Evolutionary conservation across 176 grass and related monocot genomes (phyloP).

Genomic region (Eleusine indica): DNA sequence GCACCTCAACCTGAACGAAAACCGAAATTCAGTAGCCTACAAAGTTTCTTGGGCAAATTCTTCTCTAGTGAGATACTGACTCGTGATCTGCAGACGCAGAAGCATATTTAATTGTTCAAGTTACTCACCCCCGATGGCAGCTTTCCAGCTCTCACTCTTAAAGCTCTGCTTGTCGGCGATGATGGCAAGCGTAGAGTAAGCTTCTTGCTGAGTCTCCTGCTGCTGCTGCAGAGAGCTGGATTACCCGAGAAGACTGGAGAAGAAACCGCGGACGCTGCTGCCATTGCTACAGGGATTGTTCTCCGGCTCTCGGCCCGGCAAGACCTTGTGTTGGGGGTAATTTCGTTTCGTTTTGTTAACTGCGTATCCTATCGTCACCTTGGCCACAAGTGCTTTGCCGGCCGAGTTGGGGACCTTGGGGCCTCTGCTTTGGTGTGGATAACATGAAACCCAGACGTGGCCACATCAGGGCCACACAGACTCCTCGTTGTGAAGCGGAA

Average conservation of each 20-base stretch:
- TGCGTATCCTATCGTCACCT: neutral
- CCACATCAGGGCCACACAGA: neutral
- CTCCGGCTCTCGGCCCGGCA: neutral
- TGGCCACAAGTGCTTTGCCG: neutral
- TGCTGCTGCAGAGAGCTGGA: neutral
- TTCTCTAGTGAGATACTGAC: neutral
- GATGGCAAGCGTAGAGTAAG: neutral
- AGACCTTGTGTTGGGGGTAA: neutral
- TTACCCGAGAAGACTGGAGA: neutral
- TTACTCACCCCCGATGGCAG: slow-evolving; percentile 61
- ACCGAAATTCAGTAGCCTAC: neutral
- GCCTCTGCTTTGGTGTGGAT: neutral
- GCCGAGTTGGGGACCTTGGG: neutral
- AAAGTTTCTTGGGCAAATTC: neutral
- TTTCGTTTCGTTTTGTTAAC: neutral
- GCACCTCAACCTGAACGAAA: slow-evolving; percentile 48
- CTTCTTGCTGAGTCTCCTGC: neutral
- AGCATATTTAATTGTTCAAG: neutral
- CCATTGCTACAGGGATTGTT: neutral
- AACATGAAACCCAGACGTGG: neutral
- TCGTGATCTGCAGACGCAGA: neutral
- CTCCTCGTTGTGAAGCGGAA: neutral
- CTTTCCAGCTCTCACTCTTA: slow-evolving; percentile 55
- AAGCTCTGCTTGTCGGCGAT: neutral
- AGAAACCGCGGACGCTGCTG: neutral